Conservation (phyloP, 73 alveolate species). For the Halteria grandinella region DNA sequence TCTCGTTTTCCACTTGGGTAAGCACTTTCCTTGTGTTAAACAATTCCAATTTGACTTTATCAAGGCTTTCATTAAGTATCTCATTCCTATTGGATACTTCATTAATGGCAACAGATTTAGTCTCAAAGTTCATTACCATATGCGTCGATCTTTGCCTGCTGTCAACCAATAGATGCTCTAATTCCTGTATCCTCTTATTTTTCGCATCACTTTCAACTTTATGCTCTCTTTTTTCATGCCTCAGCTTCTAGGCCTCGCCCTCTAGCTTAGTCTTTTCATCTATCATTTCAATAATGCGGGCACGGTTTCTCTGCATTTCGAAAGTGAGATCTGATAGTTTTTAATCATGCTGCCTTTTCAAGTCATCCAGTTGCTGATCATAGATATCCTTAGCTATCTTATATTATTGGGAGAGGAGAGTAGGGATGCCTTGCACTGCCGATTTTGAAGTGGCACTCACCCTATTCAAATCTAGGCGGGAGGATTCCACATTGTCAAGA, state of each 20-base stretch:
- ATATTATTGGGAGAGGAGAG: neutral
- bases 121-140: constrained; percentile 8
- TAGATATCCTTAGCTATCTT: constrained; percentile 20
- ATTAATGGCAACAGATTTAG: constrained; percentile 20
- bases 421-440: constrained; percentile 24
- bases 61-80: constrained; percentile 21
- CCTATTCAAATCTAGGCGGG: constrained; percentile 17
- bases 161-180: neutral
- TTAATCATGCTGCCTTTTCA: constrained; percentile 2
- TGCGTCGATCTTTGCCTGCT: constrained; percentile 7
- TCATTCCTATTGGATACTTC: constrained; percentile 36
- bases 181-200: constrained; percentile 10
- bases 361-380: constrained; percentile 3
- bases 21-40: constrained; percentile 2
- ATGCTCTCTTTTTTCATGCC: constrained; percentile 24
- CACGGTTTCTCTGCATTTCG: constrained; percentile 12
- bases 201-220: constrained; percentile 5
- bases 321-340: neutral
- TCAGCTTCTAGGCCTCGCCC: neutral
- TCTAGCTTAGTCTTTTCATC: constrained; percentile 12
- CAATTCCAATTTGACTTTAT: constrained; percentile 13
- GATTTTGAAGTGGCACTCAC: neutral
- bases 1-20: constrained; percentile 15
- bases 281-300: constrained; percentile 7
- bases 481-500: constrained; percentile 21